Base-by-base conservation (phyloP, 306 rosid species). In the Hippophae tibetana region DNA sequence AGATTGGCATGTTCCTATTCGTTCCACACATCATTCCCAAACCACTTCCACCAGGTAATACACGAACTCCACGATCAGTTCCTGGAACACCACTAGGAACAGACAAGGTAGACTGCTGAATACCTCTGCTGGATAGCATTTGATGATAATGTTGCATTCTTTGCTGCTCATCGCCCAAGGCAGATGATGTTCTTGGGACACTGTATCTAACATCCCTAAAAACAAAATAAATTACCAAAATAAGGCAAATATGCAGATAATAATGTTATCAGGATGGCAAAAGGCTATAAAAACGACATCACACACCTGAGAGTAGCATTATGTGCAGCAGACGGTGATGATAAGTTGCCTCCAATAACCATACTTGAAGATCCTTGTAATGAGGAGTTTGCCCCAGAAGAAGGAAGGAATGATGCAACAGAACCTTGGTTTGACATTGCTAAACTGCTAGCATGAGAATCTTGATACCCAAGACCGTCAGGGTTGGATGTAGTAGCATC, bases 81-180 rank as follows among this genome's bases (percentile, higher is more conserved):
- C 95, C 99, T 1, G 94, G 49, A 74, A 75, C 80, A 72, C 78
- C 71, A 43, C 87, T 86, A 67, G 99, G 79, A 49, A 75, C 69
- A 7, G 95, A 64, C 74, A 88, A 67, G 86, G 72, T 68, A 61
- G 95, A 60, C 57, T 89, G 97, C 69, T 73, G 89, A 73, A 83
- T 65, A 71, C 68, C 89, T 75, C 96, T 80, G 58, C 89, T 69
- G 11, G 99, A 76, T 47, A 86, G 48, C 74, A 81, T 79, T 75
- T 80, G 95, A 72, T 82, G 89, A 69, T 82, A 86, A 49, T 92
- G 93, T 71, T 85, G 99, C 66, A 80, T 68, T 76, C 87, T 80
- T 75, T 93, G 87, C 80, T 89, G 99, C 72, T 89, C 99, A 46
- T 93, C 99, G n/a, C 69, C 94, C 6, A 87, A 82, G 79, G 84